Base-by-base conservation (phyloP, 1,284 basidiomycete species). In the Puccinia coronata region DNA sequence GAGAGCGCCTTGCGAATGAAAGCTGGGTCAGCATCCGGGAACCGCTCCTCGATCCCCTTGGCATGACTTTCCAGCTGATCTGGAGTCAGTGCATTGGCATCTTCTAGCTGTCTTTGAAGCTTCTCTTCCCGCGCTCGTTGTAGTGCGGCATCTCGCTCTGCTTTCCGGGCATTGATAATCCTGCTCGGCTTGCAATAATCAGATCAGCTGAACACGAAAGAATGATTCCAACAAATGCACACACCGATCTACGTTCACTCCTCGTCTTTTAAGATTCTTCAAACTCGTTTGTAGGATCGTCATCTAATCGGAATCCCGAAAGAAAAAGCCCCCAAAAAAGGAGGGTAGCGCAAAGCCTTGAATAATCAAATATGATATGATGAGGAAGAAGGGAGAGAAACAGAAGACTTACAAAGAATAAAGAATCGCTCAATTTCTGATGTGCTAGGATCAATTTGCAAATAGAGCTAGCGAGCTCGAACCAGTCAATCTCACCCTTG, bases 401-500 rank as follows among this genome's bases (percentile, higher is more conserved):
- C n/a, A n/a, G 31, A 70, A 51, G 34, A 81, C 80, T 85, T 84
- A 85, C 85, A 82, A 84, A 86, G 31, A 86, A 84, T 25, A 86
- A 82, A 55, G 86, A 84, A 72, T 86, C 85, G 57, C 84, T 85
- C 61, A 86, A 75, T 39, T 83, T 82, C 76, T 86, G 85, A 77
- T 84, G 82, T 36, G 83, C 84, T 59, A 85, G 81, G 53, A 86
- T 82, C 67, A 84, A 82, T 80, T 84, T 84, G 82, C 80, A 83
- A 36, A 86, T 83, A 31, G 84, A 83, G 2, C 83, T 82, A 0
- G 85, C 85, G n/a, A 86, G 84, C 74, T 86, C 85, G 72, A 86
- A 86, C 83, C 84, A 86, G 82, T 86, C 85, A 9, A 86, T 80
- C 49, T 86, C 85, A 80, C 84, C 82, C 71, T 85, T 83, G 9